Base-by-base conservation (phyloP, 352 stramenopile genomes). In the Thalassiosira exigua region DNA sequence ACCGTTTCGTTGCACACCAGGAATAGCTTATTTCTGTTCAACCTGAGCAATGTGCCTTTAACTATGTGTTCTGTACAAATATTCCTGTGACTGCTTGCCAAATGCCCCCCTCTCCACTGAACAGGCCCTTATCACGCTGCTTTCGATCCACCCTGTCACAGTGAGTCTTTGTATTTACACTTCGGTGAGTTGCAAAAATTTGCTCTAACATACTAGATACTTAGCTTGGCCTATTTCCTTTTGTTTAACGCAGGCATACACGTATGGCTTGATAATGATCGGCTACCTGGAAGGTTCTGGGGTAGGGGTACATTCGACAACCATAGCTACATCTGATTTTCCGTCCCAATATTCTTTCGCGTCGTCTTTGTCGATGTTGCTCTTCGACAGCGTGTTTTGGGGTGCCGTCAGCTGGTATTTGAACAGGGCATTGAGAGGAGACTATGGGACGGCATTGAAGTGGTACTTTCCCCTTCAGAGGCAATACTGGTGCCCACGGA, bases 181-280 rank as follows among this genome's bases (percentile, higher is more conserved):
- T n/a, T n/a, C n/a, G n/a, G n/a, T n/a, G n/a, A n/a, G n/a, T n/a
- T n/a, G n/a, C n/a, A n/a, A n/a, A n/a, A n/a, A n/a, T n/a, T n/a
- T n/a, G n/a, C n/a, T n/a, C n/a, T n/a, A n/a, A n/a, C n/a, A n/a
- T n/a, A n/a, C n/a, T n/a, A n/a, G n/a, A n/a, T n/a, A n/a, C n/a
- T n/a, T n/a, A n/a, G n/a, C n/a, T n/a, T n/a, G n/a, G n/a, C n/a
- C n/a, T n/a, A n/a, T n/a, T n/a, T n/a, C n/a, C n/a, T n/a, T n/a
- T n/a, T n/a, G n/a, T n/a, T n/a, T n/a, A n/a, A n/a, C n/a, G n/a
- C n/a, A n/a, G 36, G 36, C 36, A 1, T 91, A 93, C 58, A 79
- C 81, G 1, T 92, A 86, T 79, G 89, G 82, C 7, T 59, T 94
- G 14, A 82, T 89, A 39, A 84, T 92, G 68, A 90, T 94, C 75